Conservation (phyloP, 2,329 filamentous ascomycete genomes). For the Aspergillus cejpii region DNA sequence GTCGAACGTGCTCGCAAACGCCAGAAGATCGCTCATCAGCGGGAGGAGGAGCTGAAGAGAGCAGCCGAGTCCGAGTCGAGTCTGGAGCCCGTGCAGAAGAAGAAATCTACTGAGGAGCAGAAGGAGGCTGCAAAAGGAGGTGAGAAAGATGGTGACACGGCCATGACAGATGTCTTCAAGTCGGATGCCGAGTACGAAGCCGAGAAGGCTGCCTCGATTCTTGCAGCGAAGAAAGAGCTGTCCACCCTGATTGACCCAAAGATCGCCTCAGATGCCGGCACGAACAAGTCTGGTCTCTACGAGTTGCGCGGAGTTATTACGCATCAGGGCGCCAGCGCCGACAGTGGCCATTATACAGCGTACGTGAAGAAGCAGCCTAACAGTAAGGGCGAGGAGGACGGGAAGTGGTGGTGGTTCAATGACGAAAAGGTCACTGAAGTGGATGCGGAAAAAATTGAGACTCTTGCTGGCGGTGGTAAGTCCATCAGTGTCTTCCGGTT, state of each 20-base stretch:
- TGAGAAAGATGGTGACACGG: slow-evolving; percentile 60
- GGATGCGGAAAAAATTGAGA: slow-evolving; percentile 81
- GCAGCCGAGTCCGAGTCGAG: slow-evolving; percentile 28
- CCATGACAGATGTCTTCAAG: slow-evolving; percentile 73
- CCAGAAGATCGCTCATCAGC: slow-evolving; percentile 64
- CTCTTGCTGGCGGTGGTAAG: slow-evolving; percentile 76
- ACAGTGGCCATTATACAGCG: slow-evolving; percentile 95
- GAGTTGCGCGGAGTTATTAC: slow-evolving; percentile 91
- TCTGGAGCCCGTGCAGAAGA: slow-evolving; percentile 43
- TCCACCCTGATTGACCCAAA: slow-evolving; percentile 68
- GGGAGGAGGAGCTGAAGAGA: slow-evolving; percentile 47
- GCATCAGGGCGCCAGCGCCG: slow-evolving; percentile 91
- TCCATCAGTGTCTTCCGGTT: slow-evolving; percentile 6
- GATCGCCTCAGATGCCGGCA: slow-evolving; percentile 67
- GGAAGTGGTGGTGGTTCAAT: slow-evolving; percentile 99
- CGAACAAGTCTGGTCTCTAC: slow-evolving; percentile 91
- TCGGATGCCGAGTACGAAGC: slow-evolving; percentile 89
- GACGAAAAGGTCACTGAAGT: slow-evolving; percentile 96
- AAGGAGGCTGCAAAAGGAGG: slow-evolving; percentile 44
- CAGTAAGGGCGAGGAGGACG: slow-evolving; percentile 70
- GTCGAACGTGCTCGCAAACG: slow-evolving; percentile 86
- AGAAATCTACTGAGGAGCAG: slow-evolving; percentile 46
- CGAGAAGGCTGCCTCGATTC: slow-evolving; percentile 68
- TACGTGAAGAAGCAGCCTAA: slow-evolving; percentile 91
- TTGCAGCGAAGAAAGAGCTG: slow-evolving; percentile 81